Conservation (phyloP, 1,284 basidiomycete genomes). For the Singerocomus rubriflavus region DNA sequence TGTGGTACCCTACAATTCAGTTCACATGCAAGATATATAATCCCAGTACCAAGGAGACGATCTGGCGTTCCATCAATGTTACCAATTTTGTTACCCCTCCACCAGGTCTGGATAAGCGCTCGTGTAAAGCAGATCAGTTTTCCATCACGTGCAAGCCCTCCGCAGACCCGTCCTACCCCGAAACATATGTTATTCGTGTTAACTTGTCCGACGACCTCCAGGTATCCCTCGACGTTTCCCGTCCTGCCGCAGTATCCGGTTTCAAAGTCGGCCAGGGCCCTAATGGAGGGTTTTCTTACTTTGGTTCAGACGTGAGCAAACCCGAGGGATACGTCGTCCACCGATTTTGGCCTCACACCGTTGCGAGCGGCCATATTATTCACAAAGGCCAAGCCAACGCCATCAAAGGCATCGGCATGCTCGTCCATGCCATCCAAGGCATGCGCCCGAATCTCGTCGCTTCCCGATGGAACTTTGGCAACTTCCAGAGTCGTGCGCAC, state of each 20-base stretch:
- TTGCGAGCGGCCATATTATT: constrained; percentile 70
- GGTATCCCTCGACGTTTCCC: constrained; percentile 71
- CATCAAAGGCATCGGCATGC: constrained; percentile 82
- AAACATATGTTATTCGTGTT: constrained; percentile 78
- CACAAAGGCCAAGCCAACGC: constrained; percentile 66
- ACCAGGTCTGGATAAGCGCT: constrained; percentile 79
- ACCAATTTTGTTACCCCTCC: constrained; percentile 79
- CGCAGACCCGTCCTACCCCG: constrained; percentile 64
- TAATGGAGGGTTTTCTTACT: constrained; percentile 88
- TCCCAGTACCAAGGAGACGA: constrained; percentile 70
- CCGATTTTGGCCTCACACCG: constrained; percentile 84
- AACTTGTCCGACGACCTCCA: constrained; percentile 82
- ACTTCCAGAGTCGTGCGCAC: constrained; percentile 74
- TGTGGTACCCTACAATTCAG: constrained; percentile 95
- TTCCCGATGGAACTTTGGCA: constrained; percentile 92
- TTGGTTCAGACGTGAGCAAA: constrained; percentile 71
- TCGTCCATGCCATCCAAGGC: constrained; percentile 96
- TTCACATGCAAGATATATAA: constrained; percentile 93
- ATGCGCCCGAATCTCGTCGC: constrained; percentile 97
- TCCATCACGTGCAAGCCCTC: constrained; percentile 71
- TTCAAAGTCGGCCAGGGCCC: constrained; percentile 92
- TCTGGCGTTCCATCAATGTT: constrained; percentile 91
- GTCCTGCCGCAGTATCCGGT: constrained; percentile 72
- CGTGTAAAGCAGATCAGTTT: constrained; percentile 88
- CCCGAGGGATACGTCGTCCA: constrained; percentile 90